phyloP scores from a whole-genome alignment of 805 yeast genomes.

The Ogataea salicorniae region DNA sequence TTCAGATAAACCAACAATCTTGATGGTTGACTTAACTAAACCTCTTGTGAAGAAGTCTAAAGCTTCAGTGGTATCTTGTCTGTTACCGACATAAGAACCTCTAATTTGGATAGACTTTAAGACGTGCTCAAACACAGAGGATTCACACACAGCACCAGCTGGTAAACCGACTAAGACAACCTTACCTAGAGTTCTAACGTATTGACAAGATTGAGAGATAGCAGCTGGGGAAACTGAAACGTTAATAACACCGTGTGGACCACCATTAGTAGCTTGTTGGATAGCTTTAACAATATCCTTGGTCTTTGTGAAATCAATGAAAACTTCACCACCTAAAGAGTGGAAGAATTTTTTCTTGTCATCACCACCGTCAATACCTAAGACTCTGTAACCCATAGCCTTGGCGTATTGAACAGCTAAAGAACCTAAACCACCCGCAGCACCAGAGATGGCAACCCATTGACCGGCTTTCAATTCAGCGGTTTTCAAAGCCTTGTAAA shows the following conservation, averaged over 20 bases:
- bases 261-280: slow-evolving; percentile 41
- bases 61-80: slow-evolving; percentile 57
- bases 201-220: slow-evolving; percentile 38
- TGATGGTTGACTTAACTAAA: slow-evolving; percentile 48
- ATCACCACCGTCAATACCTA: slow-evolving; percentile 46
- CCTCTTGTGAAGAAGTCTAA: slow-evolving; percentile 51
- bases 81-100: slow-evolving; percentile 59
- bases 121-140: slow-evolving; percentile 51
- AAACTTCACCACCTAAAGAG: slow-evolving; percentile 42
- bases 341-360: slow-evolving; percentile 38
- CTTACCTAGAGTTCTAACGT: slow-evolving; percentile 49
- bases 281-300: slow-evolving; percentile 36
- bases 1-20: slow-evolving; percentile 48
- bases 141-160: slow-evolving; percentile 49
- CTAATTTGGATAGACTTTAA: slow-evolving; percentile 48
- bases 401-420: slow-evolving; percentile 46
- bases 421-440: slow-evolving; percentile 50
- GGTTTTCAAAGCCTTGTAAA: slow-evolving; percentile 49
- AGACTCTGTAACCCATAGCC: slow-evolving; percentile 44
- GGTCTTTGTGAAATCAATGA: slow-evolving; percentile 37
- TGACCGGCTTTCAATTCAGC: slow-evolving; percentile 42
- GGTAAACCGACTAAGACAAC: slow-evolving; percentile 61
- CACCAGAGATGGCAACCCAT: slow-evolving; percentile 50
- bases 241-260: slow-evolving; percentile 48
- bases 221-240: slow-evolving; percentile 49